Conservation (phyloP, 176 grass and related monocot species). For the Juncus inflexus region DNA sequence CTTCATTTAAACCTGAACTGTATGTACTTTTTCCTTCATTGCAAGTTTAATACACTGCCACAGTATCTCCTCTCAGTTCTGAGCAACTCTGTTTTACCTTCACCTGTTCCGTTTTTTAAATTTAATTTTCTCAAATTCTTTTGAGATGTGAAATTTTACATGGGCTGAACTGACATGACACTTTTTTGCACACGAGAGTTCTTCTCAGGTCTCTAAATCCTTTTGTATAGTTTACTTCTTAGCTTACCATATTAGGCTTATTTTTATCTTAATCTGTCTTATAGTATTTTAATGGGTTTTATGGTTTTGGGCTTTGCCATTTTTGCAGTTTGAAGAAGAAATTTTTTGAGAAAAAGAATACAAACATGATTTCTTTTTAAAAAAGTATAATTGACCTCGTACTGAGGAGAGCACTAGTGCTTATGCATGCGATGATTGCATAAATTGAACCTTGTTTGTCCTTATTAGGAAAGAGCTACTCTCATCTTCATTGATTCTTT, state of each 20-base stretch:
- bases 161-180: slow-evolving; percentile 24
- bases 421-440: not conserved
- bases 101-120: slow-evolving; percentile 1
- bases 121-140: slow-evolving; percentile 8
- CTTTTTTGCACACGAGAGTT: not conserved
- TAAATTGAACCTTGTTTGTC: slow-evolving; percentile 4
- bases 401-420: too few species aligned
- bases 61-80: slow-evolving; percentile 12
- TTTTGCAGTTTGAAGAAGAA: too few species aligned
- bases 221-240: slow-evolving; percentile 20
- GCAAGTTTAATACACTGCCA: slow-evolving; percentile 3
- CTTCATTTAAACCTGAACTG: slow-evolving; percentile 17
- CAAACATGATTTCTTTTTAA: too few species aligned
- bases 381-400: too few species aligned
- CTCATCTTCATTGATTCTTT: slow-evolving; percentile 15
- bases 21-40: not conserved
- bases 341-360: too few species aligned
- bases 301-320: too few species aligned
- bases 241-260: too few species aligned
- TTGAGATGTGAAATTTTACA: slow-evolving; percentile 17
- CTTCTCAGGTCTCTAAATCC: slow-evolving; percentile 11
- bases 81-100: slow-evolving; percentile 4
- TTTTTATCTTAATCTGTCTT: too few species aligned
- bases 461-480: not conserved
- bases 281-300: too few species aligned